Conservation (phyloP, 805 yeast species). For the Monosporozyma siamensis region DNA sequence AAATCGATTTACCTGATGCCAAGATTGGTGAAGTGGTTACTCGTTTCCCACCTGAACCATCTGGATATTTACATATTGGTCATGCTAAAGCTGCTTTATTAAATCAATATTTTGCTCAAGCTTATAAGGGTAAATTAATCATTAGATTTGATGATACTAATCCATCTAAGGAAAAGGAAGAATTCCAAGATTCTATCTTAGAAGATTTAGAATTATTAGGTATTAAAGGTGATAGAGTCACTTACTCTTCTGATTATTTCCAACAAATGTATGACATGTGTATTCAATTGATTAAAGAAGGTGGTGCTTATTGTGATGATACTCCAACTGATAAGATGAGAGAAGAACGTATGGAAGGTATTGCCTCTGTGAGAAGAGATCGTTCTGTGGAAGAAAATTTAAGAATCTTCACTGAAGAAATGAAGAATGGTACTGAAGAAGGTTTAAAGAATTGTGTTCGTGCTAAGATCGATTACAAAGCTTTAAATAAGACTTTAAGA, state of each 20-base stretch:
- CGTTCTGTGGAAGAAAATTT: slow-evolving; percentile 89
- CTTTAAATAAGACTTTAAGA: slow-evolving; percentile 88
- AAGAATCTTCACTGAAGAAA: slow-evolving; percentile 75
- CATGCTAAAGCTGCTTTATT: slow-evolving; percentile 97
- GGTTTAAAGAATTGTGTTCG: slow-evolving; percentile 90
- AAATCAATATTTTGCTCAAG: slow-evolving; percentile 93
- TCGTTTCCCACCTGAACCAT: slow-evolving; percentile 99
- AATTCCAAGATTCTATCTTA: slow-evolving; percentile 86
- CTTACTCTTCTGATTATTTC: slow-evolving; percentile 92
- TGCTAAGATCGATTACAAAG: slow-evolving; percentile 91
- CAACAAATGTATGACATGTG: slow-evolving; percentile 84
- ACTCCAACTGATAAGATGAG: slow-evolving; percentile 93
- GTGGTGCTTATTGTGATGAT: slow-evolving; percentile 96
- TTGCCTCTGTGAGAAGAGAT: slow-evolving; percentile 84
- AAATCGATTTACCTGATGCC: slow-evolving; percentile 87
- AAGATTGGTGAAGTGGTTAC: slow-evolving; percentile 92
- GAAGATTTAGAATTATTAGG: slow-evolving; percentile 89
- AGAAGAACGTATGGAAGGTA: slow-evolving; percentile 97
- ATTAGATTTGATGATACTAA: slow-evolving; percentile 97
- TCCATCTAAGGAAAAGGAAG: slow-evolving; percentile 92
- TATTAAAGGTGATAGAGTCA: slow-evolving; percentile 79
- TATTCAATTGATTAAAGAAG: slow-evolving; percentile 80
- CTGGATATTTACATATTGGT: slow-evolving; percentile 95
- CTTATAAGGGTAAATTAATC: slow-evolving; percentile 91
- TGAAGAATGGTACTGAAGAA: slow-evolving; percentile 88